These are phyloP conservation scores for Drosera capensis DNA, from an alignment of 148 eudicot species.

Conservation along the genomic window DNA sequence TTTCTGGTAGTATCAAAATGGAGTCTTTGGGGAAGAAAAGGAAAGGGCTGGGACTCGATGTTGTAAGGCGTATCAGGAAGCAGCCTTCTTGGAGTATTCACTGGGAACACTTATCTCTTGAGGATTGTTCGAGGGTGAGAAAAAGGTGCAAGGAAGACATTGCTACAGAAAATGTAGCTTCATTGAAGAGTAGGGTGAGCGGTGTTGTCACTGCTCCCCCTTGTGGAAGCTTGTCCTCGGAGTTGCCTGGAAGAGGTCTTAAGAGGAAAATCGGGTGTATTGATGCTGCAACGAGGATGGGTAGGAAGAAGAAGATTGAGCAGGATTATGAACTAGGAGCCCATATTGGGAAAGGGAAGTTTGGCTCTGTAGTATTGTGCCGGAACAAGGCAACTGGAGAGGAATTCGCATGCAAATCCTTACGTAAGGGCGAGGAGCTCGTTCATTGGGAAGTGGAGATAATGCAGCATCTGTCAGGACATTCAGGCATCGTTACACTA, in stretches of 20 bases:
- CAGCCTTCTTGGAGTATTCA: conserved; percentile 10
- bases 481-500: conserved; percentile 34
- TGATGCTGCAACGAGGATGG: conserved; percentile 39
- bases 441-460: conserved; percentile 45
- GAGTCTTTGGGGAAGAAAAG: conserved; percentile 53
- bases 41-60: conserved; percentile 40
- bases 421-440: conserved; percentile 34
- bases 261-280: conserved; percentile 60
- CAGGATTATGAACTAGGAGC: conserved; percentile 29
- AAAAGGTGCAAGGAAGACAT: conserved; percentile 46
- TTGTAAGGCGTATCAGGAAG: conserved; percentile 8
- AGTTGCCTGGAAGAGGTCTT: conserved; percentile 33
- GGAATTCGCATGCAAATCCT: conserved; percentile 37
- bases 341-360: conserved; percentile 36
- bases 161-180: conserved; percentile 12
- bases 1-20: no score
- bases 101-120: conserved; percentile 42
- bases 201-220: conserved; percentile 53
- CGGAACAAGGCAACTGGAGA: conserved; percentile 31
- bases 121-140: conserved; percentile 35
- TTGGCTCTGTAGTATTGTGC: conserved; percentile 36
- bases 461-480: conserved; percentile 47
- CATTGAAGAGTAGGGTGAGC: conserved; percentile 22
- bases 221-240: conserved; percentile 21
- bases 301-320: conserved; percentile 41